These are phyloP conservation scores for Lepidopterella palustris DNA, from an alignment of 495 filamentous ascomycete genomes.

Conservation along the genomic window DNA sequence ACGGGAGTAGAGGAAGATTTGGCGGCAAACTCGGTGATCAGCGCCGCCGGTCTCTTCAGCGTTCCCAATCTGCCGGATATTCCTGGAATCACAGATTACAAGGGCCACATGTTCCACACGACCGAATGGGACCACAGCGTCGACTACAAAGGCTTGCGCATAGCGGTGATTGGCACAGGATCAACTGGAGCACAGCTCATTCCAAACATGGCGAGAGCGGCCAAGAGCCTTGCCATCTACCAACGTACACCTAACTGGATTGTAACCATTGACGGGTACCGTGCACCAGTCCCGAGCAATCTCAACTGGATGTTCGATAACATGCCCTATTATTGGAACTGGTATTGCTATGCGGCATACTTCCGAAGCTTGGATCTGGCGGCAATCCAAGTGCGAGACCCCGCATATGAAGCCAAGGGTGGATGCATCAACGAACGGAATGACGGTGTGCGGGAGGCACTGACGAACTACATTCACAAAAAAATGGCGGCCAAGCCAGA, in stretches of 20 bases:
- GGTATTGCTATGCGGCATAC: not conserved
- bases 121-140: constrained; percentile 9
- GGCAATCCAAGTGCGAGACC: not conserved
- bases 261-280: not conserved
- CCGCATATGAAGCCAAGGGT: not conserved
- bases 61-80: constrained; percentile 8
- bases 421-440: not conserved
- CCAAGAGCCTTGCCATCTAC: not conserved
- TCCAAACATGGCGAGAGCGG: not conserved
- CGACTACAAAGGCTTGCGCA: constrained; percentile 2
- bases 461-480: not conserved
- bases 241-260: constrained; percentile 12
- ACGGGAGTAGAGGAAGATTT: not conserved
- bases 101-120: constrained; percentile 10
- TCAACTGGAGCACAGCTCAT: constrained; percentile 11
- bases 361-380: not conserved
- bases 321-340: not conserved
- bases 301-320: not conserved
- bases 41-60: constrained; percentile 3
- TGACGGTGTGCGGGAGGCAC: not conserved
- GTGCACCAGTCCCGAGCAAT: not conserved
- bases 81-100: constrained; percentile 8
- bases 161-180: constrained; percentile 18
- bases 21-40: constrained; percentile 1
- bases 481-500: not conserved